Evolutionary conservation across 208 protist species (phyloP).

Genomic region (Entamoeba nuttalli): DNA sequence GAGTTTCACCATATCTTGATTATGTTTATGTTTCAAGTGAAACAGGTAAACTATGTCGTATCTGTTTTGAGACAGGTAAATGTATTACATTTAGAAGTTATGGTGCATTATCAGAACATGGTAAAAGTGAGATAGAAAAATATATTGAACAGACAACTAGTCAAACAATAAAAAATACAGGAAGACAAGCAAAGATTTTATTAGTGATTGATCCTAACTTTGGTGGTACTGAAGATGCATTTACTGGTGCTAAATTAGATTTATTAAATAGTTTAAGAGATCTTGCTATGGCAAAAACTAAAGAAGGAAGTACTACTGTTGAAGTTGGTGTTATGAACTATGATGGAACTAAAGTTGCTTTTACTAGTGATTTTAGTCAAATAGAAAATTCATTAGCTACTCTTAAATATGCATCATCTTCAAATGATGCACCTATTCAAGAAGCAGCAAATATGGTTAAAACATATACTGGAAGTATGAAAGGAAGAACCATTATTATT

Average conservation of each 20-base stretch:
- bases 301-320: not conserved
- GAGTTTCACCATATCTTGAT: not conserved
- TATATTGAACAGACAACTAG: not conserved
- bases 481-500: not conserved
- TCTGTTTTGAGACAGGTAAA: not conserved
- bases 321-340: not conserved
- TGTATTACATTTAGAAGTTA: not conserved
- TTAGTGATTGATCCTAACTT: not conserved
- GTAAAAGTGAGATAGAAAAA: not conserved
- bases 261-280: not conserved
- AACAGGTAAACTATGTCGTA: not conserved
- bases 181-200: not conserved
- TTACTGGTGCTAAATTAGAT: not conserved
- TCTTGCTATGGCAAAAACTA: not conserved
- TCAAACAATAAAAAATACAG: not conserved
- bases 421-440: not conserved
- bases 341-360: not conserved
- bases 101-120: not conserved
- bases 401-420: not conserved
- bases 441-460: not conserved
- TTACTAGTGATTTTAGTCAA: not conserved
- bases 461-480: not conserved
- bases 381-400: not conserved
- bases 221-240: not conserved
- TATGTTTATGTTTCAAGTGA: not conserved